Conservation (phyloP, 2,329 filamentous ascomycete species). For the Chrysoporthe deuterocubensis region DNA sequence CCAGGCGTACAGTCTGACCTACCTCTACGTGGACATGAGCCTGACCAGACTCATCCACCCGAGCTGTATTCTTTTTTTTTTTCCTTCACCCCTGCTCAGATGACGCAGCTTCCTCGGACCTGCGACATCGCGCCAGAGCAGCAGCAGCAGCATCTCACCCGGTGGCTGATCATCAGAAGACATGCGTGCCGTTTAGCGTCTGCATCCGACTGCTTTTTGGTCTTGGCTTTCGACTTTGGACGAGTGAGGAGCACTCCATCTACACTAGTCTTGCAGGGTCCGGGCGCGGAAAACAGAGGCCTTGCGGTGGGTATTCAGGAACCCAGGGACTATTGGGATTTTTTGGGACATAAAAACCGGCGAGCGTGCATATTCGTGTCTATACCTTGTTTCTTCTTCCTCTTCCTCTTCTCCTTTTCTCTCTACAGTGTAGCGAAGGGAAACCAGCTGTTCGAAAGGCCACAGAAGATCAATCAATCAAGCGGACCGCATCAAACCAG, state of each 20-base stretch:
- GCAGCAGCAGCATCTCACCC: neutral
- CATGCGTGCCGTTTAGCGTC: neutral
- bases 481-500: constrained; percentile 2
- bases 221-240: neutral
- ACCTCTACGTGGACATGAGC: neutral
- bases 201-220: neutral
- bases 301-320: neutral
- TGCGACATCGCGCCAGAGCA: neutral
- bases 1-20: constrained; percentile 7
- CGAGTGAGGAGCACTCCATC: neutral
- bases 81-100: neutral
- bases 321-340: neutral
- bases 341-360: neutral
- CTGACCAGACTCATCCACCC: neutral
- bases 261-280: neutral
- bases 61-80: neutral
- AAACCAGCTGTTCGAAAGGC: neutral
- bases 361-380: constrained; percentile 7
- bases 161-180: neutral
- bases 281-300: neutral
- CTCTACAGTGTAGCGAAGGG: neutral
- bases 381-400: neutral
- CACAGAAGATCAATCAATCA: neutral
- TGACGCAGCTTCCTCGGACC: neutral
- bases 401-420: neutral